Base-by-base conservation (phyloP, 257 asterid genomes). In the Euphrasia confusa region DNA sequence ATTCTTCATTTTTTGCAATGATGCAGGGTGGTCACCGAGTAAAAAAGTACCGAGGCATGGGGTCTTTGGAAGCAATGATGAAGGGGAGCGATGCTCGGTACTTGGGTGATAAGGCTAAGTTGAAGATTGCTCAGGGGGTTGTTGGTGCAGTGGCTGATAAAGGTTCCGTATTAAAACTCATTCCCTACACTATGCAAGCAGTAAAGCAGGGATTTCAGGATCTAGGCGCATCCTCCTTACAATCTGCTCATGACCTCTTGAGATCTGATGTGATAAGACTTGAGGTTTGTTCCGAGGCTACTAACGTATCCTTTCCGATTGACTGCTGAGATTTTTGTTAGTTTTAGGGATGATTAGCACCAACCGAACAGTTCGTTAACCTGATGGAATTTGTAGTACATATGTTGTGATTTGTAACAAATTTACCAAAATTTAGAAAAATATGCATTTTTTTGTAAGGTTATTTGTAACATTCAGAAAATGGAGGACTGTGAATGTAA, bases 101-200 rank as follows among this genome's bases (percentile, higher is more conserved):
- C 72, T 74, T 90, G 79, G 96, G 97, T 18, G 98, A 91, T 80
- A 81, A 80, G 7, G 81, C 90, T 30, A 88, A 88, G 75, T 62
- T 91, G 72, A 91, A 91, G 73, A 88, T 88, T 68, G 95, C 98
- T 56, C 98, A 91, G 58, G 98, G 95, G 18, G 98, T 91, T 10
- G 96, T 84, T 30, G 98, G 98, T 39, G 78, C 95, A 8, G 97
- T 91, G 75, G 84, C 82, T 9, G 95, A 91, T 77, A 91, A 83
- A 64, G 98, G 97, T 7, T 88, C 95, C 14, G 76, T 83, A 26
- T 61, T 91, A 81, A 91, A 83, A 65, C 83, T 88, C 54, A 60
- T 91, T 63, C 98, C 98, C 5, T 88, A 91, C 60, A 78, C 98
- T 9, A 87, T 88, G 90, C 95, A 88, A 78, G 95, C 95, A 0